Base-by-base conservation (phyloP, 306 rosid genomes). In the Arachis stenosperma region DNA sequence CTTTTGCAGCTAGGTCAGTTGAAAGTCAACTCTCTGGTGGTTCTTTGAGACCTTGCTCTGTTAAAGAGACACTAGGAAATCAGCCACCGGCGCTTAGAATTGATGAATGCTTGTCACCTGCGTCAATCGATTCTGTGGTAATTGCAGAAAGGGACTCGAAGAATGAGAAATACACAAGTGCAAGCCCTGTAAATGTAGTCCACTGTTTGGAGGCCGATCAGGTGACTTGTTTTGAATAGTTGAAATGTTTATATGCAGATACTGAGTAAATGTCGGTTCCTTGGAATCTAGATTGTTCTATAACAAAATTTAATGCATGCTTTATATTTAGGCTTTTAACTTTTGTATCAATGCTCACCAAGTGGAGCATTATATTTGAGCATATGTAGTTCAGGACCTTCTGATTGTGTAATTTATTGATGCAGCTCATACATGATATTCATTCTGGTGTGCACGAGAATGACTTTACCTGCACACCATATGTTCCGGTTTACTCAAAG, bases 151-250 rank as follows among this genome's bases (percentile, higher is more conserved):
- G 91, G 73, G 97, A 92, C 77, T 77, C 89, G n/a, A 89, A 85
- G 82, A 87, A 75, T 78, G 91, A 85, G 14, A 90, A 79, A 75
- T 90, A 77, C 72, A 40, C 92, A 9, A 75, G 75, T 79, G 76
- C 78, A 3, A 87, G 90, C 74, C 93, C 91, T 67, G 83, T 87
- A 70, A 84, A 79, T 77, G 61, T 92, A 17, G 89, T 81, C 14
- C 90, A 87, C 76, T 88, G 92, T 84, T 75, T 92, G 71, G 98
- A 90, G 70, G 85, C 90, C 64, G 93, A 93, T 81, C 98, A 88
- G 92, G 94, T 90, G 72, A 73, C 27, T 36, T 65, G 60, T 75
- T 33, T 61, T 54, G 60, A 56, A 61, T 55, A 44, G 51, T 44
- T 73, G 17, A 10, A 5, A 8, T 5, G 30, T 7, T 61, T 48